phyloP scores from a whole-genome alignment of 495 filamentous ascomycete species.

The Annulohypoxylon maeteangense region DNA sequence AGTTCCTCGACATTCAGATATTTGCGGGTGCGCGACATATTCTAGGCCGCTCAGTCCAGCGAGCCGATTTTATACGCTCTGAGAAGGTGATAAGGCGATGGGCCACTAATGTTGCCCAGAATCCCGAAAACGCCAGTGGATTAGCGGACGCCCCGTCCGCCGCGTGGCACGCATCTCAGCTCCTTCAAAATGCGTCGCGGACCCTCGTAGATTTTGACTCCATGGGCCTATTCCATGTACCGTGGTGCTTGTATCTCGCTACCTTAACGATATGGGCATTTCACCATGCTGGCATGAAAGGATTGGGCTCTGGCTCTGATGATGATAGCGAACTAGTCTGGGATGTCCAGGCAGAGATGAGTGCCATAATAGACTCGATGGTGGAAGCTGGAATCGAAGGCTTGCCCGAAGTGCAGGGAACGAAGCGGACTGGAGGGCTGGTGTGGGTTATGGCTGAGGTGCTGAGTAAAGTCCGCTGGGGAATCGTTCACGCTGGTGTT shows the following conservation, averaged over 20 bases:
- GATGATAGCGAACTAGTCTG: slow-evolving; percentile 54
- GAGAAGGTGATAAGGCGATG: slow-evolving; percentile 56
- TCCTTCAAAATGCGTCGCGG: slow-evolving; percentile 59
- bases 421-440: slow-evolving; percentile 49
- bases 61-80: slow-evolving; percentile 58
- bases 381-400: slow-evolving; percentile 39
- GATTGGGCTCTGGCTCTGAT: slow-evolving; percentile 17
- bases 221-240: slow-evolving; percentile 64
- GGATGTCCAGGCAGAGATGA: slow-evolving; percentile 56
- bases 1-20: slow-evolving; percentile 67
- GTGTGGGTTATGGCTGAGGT: slow-evolving; percentile 62
- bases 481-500: slow-evolving; percentile 67
- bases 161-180: slow-evolving; percentile 59
- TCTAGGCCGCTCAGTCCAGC: slow-evolving; percentile 58
- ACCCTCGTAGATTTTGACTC: slow-evolving; percentile 62
- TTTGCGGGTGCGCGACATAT: slow-evolving; percentile 64
- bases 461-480: slow-evolving; percentile 65
- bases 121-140: not conserved
- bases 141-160: slow-evolving; percentile 45
- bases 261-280: slow-evolving; percentile 65
- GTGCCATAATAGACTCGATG: slow-evolving; percentile 48
- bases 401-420: slow-evolving; percentile 42
- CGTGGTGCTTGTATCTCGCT: slow-evolving; percentile 67
- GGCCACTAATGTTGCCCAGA: slow-evolving; percentile 36
- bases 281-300: slow-evolving; percentile 46